Evolutionary conservation across 2,329 filamentous ascomycete species (phyloP).

Genomic region (Beauveria asiatica): DNA sequence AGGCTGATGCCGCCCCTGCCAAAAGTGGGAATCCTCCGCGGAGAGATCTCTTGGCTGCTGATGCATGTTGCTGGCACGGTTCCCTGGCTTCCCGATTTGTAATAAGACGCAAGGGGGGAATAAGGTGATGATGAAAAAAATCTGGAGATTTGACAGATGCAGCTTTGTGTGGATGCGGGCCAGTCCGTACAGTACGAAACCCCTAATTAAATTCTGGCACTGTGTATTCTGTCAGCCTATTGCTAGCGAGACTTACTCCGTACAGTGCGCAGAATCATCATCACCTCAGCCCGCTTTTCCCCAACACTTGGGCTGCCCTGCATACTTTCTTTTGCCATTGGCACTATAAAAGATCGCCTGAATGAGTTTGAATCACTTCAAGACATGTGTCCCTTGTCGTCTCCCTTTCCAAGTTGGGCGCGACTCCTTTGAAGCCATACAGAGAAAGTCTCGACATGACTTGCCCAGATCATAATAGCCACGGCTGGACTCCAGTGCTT

Average conservation of each 20-base stretch:
- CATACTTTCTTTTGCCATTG: conserved; percentile 7
- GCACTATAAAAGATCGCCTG: not conserved
- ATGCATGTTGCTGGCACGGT: conserved; percentile 1
- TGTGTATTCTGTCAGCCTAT: not conserved
- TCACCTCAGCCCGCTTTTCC: not conserved
- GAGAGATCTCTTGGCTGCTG: conserved; percentile 7
- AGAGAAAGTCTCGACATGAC: not conserved
- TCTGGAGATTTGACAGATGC: conserved; percentile 3
- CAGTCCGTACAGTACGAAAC: conserved; percentile 2
- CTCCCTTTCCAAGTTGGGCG: not conserved
- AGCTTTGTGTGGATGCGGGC: conserved; percentile 7
- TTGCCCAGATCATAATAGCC: not conserved
- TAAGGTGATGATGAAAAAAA: not conserved
- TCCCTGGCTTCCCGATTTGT: conserved; percentile 2
- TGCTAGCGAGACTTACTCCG: not conserved
- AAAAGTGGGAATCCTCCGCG: conserved; percentile 5
- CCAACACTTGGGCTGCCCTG: not conserved
- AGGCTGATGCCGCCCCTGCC: conserved; percentile 1
- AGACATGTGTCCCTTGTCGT: conserved; percentile 10
- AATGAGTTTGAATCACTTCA: not conserved
- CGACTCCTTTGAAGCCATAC: not conserved
- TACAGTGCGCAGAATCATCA: conserved; percentile 6
- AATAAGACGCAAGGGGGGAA: conserved; percentile 4
- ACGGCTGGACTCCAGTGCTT: not conserved
- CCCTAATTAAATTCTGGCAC: not conserved